Base-by-base conservation (phyloP, 129 eudicot species). In the Pseudognaphalium luteoalbum region DNA sequence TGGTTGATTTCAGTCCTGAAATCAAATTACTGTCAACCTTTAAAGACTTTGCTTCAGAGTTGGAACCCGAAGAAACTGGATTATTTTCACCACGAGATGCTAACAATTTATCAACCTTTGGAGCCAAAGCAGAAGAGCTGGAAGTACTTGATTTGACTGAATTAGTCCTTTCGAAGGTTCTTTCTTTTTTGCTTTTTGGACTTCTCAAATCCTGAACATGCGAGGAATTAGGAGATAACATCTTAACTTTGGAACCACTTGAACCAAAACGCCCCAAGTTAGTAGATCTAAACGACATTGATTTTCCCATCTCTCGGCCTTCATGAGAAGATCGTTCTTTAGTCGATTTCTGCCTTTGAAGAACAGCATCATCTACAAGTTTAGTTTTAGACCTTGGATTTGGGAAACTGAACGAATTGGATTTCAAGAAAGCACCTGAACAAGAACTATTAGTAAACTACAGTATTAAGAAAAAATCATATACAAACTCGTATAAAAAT, bases 401-500 rank as follows among this genome's bases (percentile, higher is more conserved):
- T 64, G 91, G n/a, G 30, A 85, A 70, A 78, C 75, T 81, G 80
- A 94, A 91, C 16, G 99, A 94, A 67, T 82, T 89, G 12, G 99
- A 94, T 89, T 91, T 94, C 37, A 82, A 63, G 37, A 88, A 80
- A 64, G 82, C 50, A 85, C 97, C 99, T 94, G 91, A 62, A 85
- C 76, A 68, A 51, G 33, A n/a, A 16, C 50, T 76, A 44, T 32
- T 50, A 63, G 20, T 65, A 65, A 82, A 12, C 54, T 61, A 64
- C 41, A 62, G 19, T 30, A 62, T 19, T 28, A 19, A 51, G 50
- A 20, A 29, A 57, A 57, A 1, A 57, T 57, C 62, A 57, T 29
- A 57, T 8, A 61, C 58, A 73, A 64, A 21, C 52, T 51, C 5
- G 50, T 71, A 60, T n/a, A 57, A 10, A 17, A 68, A 30, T 16